Percentiles rank a stretch among this genome's conserved stretches.
These are phyloP conservation scores for Alternaria solani DNA, from an alignment of 2,329 filamentous ascomycete genomes.

Conservation along the genomic window DNA sequence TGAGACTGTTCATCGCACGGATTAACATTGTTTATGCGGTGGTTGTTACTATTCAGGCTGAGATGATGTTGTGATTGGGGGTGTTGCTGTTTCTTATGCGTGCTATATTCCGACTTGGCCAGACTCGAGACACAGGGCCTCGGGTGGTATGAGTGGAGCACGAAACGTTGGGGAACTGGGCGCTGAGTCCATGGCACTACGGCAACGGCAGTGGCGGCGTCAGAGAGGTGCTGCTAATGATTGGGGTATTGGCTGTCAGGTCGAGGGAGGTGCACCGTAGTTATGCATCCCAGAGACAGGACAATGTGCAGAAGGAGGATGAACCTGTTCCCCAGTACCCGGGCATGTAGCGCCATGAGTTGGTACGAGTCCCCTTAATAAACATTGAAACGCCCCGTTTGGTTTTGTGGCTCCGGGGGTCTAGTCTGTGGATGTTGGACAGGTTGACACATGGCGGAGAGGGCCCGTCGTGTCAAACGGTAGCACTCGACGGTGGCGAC, in stretches of 20 bases:
- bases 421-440: slow-evolving; percentile 15
- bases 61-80: not conserved
- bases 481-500: slow-evolving; percentile 2
- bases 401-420: slow-evolving; percentile 12
- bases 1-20: not conserved
- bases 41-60: slow-evolving; percentile 1
- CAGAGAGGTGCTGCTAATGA: not conserved
- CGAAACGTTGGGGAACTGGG: slow-evolving; percentile 8
- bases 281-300: not conserved
- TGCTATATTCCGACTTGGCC: slow-evolving; percentile 4
- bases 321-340: not conserved
- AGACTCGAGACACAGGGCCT: slow-evolving; percentile 13
- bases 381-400: slow-evolving; percentile 10
- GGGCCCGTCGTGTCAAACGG: slow-evolving; percentile 1
- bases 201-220: not conserved
- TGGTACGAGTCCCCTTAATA: slow-evolving; percentile 11
- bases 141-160: slow-evolving; percentile 15
- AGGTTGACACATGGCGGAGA: slow-evolving; percentile 9
- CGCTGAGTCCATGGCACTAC: not conserved
- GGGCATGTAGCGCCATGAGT: not conserved
- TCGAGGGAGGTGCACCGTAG: not conserved
- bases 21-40: slow-evolving; percentile 6
- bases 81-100: slow-evolving; percentile 12
- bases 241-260: not conserved
- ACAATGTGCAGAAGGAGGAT: not conserved